Conservation (phyloP, 2,329 filamentous ascomycete species). For the Nothopassalora personata region DNA sequence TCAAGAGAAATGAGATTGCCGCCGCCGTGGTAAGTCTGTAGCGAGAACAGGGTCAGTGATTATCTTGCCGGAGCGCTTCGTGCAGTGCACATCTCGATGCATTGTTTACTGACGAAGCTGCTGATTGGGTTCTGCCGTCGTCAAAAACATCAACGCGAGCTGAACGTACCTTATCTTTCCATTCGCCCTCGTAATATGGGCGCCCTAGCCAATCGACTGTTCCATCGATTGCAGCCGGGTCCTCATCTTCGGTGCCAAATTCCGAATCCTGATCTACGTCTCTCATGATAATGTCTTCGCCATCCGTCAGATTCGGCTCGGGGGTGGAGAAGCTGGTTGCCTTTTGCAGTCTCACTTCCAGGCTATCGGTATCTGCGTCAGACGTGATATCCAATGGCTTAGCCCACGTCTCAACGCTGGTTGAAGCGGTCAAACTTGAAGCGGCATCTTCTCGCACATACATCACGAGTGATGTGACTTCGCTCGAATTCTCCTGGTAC, state of each 20-base stretch:
- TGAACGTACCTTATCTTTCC: constrained; percentile 39
- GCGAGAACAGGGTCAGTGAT: not conserved
- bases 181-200: constrained; percentile 53
- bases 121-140: no score
- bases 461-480: constrained; percentile 25
- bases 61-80: no score
- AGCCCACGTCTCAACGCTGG: constrained; percentile 11
- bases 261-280: constrained; percentile 21
- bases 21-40: constrained; percentile 44
- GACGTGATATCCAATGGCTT: not conserved
- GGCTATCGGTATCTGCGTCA: not conserved
- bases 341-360: not conserved
- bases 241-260: constrained; percentile 25
- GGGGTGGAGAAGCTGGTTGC: constrained; percentile 8
- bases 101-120: no score
- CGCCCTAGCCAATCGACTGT: constrained; percentile 51
- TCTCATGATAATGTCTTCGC: constrained; percentile 32
- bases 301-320: constrained; percentile 36
- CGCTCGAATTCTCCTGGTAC: constrained; percentile 11
- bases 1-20: constrained; percentile 50
- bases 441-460: constrained; percentile 22
- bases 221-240: constrained; percentile 30
- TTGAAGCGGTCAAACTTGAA: constrained; percentile 9
- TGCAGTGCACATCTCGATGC: constrained; percentile 25
- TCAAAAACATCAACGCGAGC: not conserved